A percentile compares a stretch with the other conserved stretches of the same genome.
These are phyloP conservation scores for Madurella fahalii DNA, from an alignment of 2,329 filamentous ascomycete species.

Conservation along the genomic window DNA sequence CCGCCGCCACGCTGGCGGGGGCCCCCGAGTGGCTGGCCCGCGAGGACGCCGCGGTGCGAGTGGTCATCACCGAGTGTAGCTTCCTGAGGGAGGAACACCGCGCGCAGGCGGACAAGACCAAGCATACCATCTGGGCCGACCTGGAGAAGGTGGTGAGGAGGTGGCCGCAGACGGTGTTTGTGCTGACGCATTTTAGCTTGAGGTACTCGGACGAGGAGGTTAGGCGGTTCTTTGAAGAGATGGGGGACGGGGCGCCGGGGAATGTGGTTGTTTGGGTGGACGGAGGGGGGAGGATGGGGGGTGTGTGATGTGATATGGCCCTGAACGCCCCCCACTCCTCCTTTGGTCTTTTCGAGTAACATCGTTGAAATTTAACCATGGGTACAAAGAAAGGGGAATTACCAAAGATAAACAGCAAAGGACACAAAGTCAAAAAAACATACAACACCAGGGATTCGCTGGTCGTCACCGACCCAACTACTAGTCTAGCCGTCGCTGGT, in stretches of 20 bases:
- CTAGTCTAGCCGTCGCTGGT: too few species aligned
- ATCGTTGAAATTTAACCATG: too few species aligned
- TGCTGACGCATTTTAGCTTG: constrained; percentile 46
- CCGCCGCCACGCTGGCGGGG: constrained; percentile 36
- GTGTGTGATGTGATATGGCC: not conserved
- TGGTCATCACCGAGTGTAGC: constrained; percentile 49
- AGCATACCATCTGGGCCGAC: constrained; percentile 45
- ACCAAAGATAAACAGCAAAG: too few species aligned
- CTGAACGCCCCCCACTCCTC: too few species aligned
- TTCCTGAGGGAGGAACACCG: constrained; percentile 43
- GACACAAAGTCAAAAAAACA: not conserved
- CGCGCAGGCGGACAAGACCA: constrained; percentile 42
- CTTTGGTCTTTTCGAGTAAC: too few species aligned
- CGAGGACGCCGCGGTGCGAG: constrained; percentile 33
- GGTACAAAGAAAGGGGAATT: too few species aligned
- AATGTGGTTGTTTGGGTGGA: constrained; percentile 49
- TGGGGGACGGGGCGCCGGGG: constrained; percentile 33
- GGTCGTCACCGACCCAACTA: too few species aligned
- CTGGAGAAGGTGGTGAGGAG: constrained; percentile 41
- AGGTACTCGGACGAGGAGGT: constrained; percentile 41
- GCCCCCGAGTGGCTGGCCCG: constrained; percentile 38
- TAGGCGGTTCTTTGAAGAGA: constrained; percentile 37
- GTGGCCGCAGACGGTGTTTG: constrained; percentile 42
- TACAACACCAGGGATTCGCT: not conserved
- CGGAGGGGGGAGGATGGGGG: constrained; percentile 20